These are phyloP conservation scores for Pyrenopolyporus hunteri DNA, from an alignment of 495 filamentous ascomycete species.

Conservation along the genomic window DNA sequence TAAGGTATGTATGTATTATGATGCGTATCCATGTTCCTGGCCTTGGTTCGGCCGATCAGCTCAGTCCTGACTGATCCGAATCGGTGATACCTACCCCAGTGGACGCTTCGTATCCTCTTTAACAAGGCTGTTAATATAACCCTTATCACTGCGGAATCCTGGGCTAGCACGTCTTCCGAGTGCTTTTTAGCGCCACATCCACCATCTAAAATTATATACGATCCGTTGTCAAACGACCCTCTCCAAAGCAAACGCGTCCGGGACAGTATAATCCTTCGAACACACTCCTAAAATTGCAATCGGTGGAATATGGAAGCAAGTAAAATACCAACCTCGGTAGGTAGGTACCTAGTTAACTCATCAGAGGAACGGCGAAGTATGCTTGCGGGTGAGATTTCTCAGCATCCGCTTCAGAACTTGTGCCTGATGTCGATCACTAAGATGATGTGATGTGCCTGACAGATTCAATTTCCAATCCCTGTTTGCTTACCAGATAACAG, in stretches of 20 bases:
- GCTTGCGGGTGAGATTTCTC: background rate
- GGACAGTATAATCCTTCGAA: no score
- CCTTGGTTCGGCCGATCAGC: no score
- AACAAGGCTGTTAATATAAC: conserved; percentile 7
- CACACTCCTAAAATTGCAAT: no score
- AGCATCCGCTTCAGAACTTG: background rate
- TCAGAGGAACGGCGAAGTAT: background rate
- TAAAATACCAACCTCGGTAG: background rate
- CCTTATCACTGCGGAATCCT: conserved; percentile 10
- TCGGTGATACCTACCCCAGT: no score
- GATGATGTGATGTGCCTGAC: conserved; percentile 26
- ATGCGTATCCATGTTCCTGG: no score
- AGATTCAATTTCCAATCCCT: conserved; percentile 30
- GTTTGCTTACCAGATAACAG: conserved; percentile 11
- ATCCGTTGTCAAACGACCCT: background rate
- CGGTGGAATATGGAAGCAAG: no score
- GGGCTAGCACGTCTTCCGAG: conserved; percentile 27
- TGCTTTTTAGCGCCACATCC: conserved; percentile 4
- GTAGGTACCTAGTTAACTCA: background rate
- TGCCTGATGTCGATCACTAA: conserved; percentile 15
- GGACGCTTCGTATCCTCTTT: background rate
- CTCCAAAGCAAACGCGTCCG: no score
- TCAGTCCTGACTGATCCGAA: conserved; percentile 11
- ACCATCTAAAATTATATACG: background rate
- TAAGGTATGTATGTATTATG: no score